Evolutionary conservation across 768 basidiomycete genomes (phyloP).

Genomic region (Trametes sanguinea): DNA sequence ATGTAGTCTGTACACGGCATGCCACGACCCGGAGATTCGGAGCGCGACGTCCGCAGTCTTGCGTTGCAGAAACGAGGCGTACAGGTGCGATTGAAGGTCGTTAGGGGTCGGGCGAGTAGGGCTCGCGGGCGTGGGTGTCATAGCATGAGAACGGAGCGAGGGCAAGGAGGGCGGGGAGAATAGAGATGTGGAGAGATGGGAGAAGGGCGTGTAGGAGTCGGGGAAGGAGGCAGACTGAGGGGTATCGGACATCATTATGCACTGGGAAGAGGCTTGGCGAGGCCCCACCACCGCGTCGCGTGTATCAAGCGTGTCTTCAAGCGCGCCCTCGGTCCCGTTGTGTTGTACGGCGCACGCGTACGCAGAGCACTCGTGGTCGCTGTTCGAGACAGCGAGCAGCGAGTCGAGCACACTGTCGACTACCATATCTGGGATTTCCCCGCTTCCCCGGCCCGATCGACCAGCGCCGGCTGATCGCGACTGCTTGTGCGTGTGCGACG

Average conservation of each 20-base stretch:
- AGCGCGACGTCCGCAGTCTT: conserved; percentile 80
- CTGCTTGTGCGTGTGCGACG: background rate
- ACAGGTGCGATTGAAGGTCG: conserved; percentile 75
- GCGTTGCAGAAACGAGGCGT: conserved; percentile 68
- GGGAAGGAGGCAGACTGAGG: conserved; percentile 8
- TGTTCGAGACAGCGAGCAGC: conserved; percentile 11
- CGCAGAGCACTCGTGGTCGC: conserved; percentile 4
- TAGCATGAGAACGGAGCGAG: conserved; percentile 26
- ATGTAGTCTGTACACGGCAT: conserved; percentile 77
- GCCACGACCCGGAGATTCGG: conserved; percentile 66
- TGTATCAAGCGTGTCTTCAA: conserved; percentile 5
- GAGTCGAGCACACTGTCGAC: conserved; percentile 5
- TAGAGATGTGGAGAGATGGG: conserved; percentile 8
- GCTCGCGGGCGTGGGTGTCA: conserved; percentile 19
- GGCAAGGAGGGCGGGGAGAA: conserved; percentile 19
- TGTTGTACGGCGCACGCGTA: background rate
- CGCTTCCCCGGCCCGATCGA: conserved; percentile 1
- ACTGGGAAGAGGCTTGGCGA: conserved; percentile 5
- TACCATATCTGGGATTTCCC: background rate
- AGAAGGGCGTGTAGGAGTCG: conserved; percentile 4
- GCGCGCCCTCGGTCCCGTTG: background rate
- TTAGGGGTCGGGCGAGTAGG: conserved; percentile 48
- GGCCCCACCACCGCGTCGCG: background rate
- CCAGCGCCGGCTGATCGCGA: background rate
- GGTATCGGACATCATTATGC: conserved; percentile 11